phyloP scores from a whole-genome alignment of 2,329 filamentous ascomycete genomes.

The Botrytis fragariae region DNA sequence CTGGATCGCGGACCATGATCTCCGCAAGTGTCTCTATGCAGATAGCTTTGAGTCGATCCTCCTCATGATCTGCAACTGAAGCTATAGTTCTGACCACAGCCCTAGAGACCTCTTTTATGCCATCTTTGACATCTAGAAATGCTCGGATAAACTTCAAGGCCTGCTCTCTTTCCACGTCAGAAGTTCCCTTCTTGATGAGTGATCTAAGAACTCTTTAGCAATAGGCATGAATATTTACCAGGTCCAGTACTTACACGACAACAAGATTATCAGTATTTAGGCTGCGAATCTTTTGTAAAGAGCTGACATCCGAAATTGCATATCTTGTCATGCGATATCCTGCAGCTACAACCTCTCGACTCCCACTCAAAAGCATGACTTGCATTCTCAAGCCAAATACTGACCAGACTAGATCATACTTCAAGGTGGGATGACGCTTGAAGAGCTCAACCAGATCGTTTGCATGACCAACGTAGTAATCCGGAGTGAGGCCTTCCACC shows the following conservation, averaged over 20 bases:
- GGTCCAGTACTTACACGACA: constrained; percentile 54
- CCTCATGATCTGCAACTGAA: constrained; percentile 77
- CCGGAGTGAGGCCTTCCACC: constrained; percentile 79
- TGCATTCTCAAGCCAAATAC: constrained; percentile 93
- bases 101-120: constrained; percentile 81
- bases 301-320: constrained; percentile 87
- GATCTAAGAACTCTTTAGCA: constrained; percentile 51
- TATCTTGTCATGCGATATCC: constrained; percentile 93
- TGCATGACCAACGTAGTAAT: constrained; percentile 91
- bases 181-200: constrained; percentile 91
- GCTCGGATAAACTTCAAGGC: constrained; percentile 93
- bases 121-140: constrained; percentile 93
- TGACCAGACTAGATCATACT: constrained; percentile 95
- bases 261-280: constrained; percentile 92
- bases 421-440: constrained; percentile 85
- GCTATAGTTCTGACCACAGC: constrained; percentile 86
- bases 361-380: constrained; percentile 92
- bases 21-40: constrained; percentile 92
- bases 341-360: constrained; percentile 89
- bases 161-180: constrained; percentile 95
- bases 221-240: background rate
- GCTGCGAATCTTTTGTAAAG: constrained; percentile 80
- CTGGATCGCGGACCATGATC: constrained; percentile 82
- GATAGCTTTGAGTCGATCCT: constrained; percentile 75
- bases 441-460: constrained; percentile 97